These are phyloP conservation scores for Purshia tridentata DNA, from an alignment of 306 rosid genomes.

Conservation along the genomic window DNA sequence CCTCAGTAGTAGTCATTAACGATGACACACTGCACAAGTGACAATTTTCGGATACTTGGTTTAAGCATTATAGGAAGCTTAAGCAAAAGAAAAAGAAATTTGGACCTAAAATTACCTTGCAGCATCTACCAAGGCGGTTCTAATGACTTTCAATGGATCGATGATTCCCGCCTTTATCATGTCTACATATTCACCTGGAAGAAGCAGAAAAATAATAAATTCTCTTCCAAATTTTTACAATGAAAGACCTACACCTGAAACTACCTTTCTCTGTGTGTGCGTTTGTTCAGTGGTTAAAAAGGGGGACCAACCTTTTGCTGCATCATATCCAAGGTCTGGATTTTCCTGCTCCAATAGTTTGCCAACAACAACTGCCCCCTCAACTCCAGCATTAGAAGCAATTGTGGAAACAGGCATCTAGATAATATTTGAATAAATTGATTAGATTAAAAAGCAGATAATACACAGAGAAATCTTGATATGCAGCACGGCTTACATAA, in stretches of 20 bases:
- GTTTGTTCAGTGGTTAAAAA: not conserved
- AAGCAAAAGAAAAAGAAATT: no score
- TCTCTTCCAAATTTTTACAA: not conserved
- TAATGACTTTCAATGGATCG: slow-evolving; percentile 56
- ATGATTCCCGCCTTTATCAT: slow-evolving; percentile 57
- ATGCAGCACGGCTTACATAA: not conserved
- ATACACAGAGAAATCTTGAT: not conserved
- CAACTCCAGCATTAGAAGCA: slow-evolving; percentile 55
- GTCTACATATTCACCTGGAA: slow-evolving; percentile 56
- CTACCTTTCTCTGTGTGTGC: not conserved
- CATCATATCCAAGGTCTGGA: slow-evolving; percentile 51
- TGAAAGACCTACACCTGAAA: not conserved
- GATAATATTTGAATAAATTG: not conserved
- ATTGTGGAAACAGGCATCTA: slow-evolving; percentile 51
- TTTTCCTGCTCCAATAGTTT: slow-evolving; percentile 51
- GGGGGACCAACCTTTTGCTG: slow-evolving; percentile 46
- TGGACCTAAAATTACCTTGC: slow-evolving; percentile 37
- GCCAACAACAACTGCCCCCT: slow-evolving; percentile 49
- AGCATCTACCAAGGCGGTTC: slow-evolving; percentile 58
- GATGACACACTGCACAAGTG: slow-evolving; percentile 44
- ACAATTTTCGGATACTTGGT: not conserved
- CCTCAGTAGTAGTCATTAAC: slow-evolving; percentile 51
- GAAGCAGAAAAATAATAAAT: not conserved
- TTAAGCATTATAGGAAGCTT: not conserved
- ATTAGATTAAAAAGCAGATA: not conserved